Conservation (phyloP, 768 basidiomycete genomes). For the Nidularia pulvinata region DNA sequence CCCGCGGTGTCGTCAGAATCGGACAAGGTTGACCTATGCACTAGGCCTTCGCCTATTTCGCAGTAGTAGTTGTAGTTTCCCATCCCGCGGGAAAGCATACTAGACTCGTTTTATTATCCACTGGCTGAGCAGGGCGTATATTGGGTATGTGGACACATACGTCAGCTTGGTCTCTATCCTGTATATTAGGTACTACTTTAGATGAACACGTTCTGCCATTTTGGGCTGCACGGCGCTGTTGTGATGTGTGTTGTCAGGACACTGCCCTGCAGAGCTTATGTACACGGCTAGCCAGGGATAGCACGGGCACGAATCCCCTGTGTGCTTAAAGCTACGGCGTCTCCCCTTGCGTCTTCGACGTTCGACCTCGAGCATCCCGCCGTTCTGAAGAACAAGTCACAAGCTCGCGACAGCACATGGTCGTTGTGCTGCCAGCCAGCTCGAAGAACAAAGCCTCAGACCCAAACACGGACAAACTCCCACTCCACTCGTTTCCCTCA, state of each 20-base stretch:
- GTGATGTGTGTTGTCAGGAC: not conserved
- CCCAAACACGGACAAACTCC: slow-evolving; percentile 27
- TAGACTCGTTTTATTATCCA: not conserved
- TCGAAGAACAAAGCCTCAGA: slow-evolving; percentile 10
- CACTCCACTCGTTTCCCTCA: slow-evolving; percentile 24
- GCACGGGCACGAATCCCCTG: too few species aligned
- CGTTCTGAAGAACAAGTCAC: too few species aligned
- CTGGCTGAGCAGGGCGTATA: not conserved
- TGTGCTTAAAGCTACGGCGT: too few species aligned
- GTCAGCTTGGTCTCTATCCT: not conserved
- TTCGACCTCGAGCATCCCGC: too few species aligned
- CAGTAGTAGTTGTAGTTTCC: not conserved
- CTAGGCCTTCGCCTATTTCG: slow-evolving; percentile 2
- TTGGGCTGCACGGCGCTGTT: not conserved
- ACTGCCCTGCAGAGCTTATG: not conserved
- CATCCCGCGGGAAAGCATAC: not conserved
- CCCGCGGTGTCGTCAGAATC: slow-evolving; percentile 1
- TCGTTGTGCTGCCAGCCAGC: not conserved
- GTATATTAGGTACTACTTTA: slow-evolving; percentile 3
- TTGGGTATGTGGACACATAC: not conserved
- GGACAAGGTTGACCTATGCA: slow-evolving; percentile 10
- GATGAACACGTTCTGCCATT: slow-evolving; percentile 5
- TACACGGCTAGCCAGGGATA: too few species aligned
- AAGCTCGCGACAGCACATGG: not conserved
- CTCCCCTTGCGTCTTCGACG: too few species aligned